Conservation (phyloP, 805 yeast species). For the Barnettozyma siamensis region DNA sequence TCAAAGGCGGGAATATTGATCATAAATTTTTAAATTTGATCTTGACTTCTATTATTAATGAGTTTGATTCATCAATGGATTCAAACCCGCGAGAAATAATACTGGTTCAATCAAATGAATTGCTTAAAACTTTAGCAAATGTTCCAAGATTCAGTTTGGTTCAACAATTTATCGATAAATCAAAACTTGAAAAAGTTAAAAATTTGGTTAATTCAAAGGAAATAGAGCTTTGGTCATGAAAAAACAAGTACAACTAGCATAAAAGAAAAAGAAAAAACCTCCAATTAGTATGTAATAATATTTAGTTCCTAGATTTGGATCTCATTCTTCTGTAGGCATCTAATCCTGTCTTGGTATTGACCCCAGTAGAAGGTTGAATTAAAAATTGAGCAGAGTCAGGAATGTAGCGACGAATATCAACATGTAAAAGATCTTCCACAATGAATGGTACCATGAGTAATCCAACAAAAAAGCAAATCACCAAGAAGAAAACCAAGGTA, state of each 20-base stretch:
- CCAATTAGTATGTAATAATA: background rate
- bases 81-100: background rate
- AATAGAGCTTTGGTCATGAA: constrained; percentile 1
- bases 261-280: no score
- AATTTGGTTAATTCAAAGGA: background rate
- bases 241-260: background rate
- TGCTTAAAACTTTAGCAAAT: constrained; percentile 11
- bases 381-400: constrained; percentile 32
- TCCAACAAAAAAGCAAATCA: constrained; percentile 26
- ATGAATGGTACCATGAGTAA: constrained; percentile 38
- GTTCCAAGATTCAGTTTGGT: constrained; percentile 22
- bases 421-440: constrained; percentile 26
- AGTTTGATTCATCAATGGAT: background rate
- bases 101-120: background rate
- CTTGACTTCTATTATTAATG: constrained; percentile 32
- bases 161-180: constrained; percentile 13
- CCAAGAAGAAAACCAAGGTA: constrained; percentile 31
- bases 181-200: constrained; percentile 4
- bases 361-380: constrained; percentile 39
- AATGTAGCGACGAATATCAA: constrained; percentile 35
- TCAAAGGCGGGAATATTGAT: constrained; percentile 42
- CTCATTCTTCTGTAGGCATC: constrained; percentile 13
- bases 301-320: constrained; percentile 5
- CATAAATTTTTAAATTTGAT: constrained; percentile 41
- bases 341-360: constrained; percentile 17